phyloP scores from a whole-genome alignment of 1,139 yeast species.

The Yamadazyma taylorii region DNA sequence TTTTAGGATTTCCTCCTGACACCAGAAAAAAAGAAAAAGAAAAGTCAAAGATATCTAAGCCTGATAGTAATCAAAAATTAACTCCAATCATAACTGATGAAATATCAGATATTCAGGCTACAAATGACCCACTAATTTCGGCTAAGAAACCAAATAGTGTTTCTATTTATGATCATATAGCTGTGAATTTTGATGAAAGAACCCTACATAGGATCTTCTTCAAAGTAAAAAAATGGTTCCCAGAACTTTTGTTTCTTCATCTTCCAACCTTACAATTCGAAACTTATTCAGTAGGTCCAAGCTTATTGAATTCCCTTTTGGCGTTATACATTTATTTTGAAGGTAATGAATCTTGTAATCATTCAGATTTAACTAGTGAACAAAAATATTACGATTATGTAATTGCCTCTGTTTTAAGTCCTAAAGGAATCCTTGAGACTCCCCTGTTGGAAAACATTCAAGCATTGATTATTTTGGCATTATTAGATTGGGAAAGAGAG shows the following conservation, averaged over 20 bases:
- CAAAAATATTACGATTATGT: no score
- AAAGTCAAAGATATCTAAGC: neutral
- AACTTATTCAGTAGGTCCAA: no score
- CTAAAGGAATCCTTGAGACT: neutral
- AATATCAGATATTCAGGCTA: neutral
- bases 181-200: no score
- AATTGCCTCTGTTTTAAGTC: no score
- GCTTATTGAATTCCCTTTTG: neutral
- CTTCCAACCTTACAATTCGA: neutral
- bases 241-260: slow-evolving; percentile 1
- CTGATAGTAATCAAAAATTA: no score
- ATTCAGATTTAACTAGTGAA: no score
- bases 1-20: neutral
- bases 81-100: no score
- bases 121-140: no score
- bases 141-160: no score
- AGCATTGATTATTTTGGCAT: neutral
- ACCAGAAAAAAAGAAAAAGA: neutral
- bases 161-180: no score
- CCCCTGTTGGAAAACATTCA: neutral
- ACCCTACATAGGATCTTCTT: neutral
- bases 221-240: neutral
- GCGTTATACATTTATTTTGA: neutral
- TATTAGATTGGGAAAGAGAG: neutral
- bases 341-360: no score